Conservation (phyloP, 2,329 filamentous ascomycete genomes). For the Drechslerella coelobrocha region DNA sequence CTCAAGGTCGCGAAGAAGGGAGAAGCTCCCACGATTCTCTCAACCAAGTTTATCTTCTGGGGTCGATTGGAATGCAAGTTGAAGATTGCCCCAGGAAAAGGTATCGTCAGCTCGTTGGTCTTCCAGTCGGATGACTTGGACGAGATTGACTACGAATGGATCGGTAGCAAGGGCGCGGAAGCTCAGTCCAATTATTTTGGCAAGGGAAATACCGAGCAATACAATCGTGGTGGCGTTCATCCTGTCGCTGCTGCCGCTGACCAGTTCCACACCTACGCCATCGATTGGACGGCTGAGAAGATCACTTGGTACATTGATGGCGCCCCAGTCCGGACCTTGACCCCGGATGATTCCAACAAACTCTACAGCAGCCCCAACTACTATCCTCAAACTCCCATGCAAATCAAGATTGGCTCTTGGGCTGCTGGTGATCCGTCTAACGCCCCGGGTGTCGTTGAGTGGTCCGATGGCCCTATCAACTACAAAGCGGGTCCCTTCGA, state of each 20-base stretch:
- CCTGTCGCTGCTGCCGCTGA: constrained; percentile 72
- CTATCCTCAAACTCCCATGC: constrained; percentile 95
- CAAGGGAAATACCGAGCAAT: constrained; percentile 83
- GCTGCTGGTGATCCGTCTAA: constrained; percentile 86
- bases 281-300: constrained; percentile 87
- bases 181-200: constrained; percentile 97
- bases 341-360: constrained; percentile 65
- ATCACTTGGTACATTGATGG: constrained; percentile 87
- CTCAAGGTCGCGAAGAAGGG: constrained; percentile 81
- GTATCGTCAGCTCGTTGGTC: constrained; percentile 92
- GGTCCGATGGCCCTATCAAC: constrained; percentile 85
- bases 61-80: constrained; percentile 84
- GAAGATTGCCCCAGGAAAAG: constrained; percentile 84
- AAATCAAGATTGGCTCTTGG: constrained; percentile 91
- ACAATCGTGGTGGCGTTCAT: constrained; percentile 86
- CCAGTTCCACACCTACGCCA: constrained; percentile 80
- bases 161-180: constrained; percentile 75
- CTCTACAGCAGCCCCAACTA: constrained; percentile 51
- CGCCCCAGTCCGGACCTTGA: constrained; percentile 76
- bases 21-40: constrained; percentile 83
- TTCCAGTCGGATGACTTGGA: constrained; percentile 90
- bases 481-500: constrained; percentile 81
- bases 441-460: constrained; percentile 69
- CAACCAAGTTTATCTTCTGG: constrained; percentile 99
- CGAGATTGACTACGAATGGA: constrained; percentile 97